Percentiles rank a stretch among this genome's conserved stretches.
Evolutionary conservation across 768 basidiomycete species (phyloP).

Genomic region (Boletus vermiculosoides): DNA sequence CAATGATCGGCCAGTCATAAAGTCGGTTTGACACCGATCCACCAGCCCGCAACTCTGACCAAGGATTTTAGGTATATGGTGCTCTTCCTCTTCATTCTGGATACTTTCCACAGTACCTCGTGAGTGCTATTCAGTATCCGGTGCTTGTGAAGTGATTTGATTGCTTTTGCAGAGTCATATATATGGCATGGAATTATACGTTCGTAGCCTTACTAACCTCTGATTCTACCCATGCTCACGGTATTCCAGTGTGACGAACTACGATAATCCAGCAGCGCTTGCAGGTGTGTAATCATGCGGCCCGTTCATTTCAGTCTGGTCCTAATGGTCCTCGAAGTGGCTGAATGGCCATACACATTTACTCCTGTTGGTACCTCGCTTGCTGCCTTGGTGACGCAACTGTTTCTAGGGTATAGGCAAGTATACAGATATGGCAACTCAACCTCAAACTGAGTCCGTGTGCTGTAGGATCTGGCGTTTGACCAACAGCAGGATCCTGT

Average conservation of each 20-base stretch:
- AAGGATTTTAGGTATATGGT: constrained; percentile 6
- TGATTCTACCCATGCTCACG: neutral
- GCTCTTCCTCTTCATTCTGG: constrained; percentile 12
- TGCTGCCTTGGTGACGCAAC: constrained; percentile 49
- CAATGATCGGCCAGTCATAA: constrained; percentile 10
- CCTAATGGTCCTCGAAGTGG: neutral
- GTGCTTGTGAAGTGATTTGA: neutral
- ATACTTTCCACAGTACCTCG: constrained; percentile 18
- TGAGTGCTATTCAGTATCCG: neutral
- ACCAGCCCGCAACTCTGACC: neutral
- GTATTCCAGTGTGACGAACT: neutral
- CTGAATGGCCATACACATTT: constrained; percentile 48
- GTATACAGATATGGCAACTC: constrained; percentile 1
- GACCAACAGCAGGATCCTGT: neutral
- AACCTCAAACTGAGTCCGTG: too few relatives aligned
- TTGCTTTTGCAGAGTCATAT: constrained; percentile 9
- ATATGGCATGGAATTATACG: constrained; percentile 19
- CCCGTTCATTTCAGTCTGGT: neutral
- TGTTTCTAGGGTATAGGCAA: constrained; percentile 46
- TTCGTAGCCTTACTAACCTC: neutral
- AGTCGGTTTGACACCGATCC: neutral
- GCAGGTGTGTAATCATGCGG: neutral
- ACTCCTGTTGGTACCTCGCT: constrained; percentile 47
- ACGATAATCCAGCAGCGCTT: neutral
- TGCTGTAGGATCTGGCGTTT: neutral